These are phyloP conservation scores for Leptographium lundbergii DNA, from an alignment of 2,329 filamentous ascomycete genomes.

Conservation along the genomic window DNA sequence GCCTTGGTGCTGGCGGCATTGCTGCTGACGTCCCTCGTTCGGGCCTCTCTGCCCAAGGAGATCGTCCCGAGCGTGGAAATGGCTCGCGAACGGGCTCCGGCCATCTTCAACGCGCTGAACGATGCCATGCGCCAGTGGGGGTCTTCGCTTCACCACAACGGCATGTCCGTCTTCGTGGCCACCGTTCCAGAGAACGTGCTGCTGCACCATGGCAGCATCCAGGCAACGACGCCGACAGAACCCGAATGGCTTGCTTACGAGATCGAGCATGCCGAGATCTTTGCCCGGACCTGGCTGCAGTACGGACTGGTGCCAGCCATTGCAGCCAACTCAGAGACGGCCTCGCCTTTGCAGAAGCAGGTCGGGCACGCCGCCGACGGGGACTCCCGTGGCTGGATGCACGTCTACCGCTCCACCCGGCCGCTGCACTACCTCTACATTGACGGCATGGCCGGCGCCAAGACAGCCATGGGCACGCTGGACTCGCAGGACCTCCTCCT, in stretches of 20 bases:
- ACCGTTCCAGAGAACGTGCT: conserved; percentile 50
- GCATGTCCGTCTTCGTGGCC: conserved; percentile 59
- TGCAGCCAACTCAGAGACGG: background rate
- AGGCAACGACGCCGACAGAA: conserved; percentile 32
- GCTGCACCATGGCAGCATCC: conserved; percentile 51
- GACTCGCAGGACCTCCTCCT: conserved; percentile 51
- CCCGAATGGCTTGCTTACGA: conserved; percentile 65
- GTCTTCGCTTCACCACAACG: conserved; percentile 60
- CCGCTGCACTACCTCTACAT: conserved; percentile 51
- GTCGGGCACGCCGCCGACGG: background rate
- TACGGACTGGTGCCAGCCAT: conserved; percentile 20
- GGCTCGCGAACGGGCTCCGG: conserved; percentile 17
- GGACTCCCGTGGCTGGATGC: conserved; percentile 40
- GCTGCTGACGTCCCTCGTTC: background rate
- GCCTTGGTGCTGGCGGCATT: background rate
- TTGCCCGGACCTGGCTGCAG: conserved; percentile 27
- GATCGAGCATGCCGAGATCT: conserved; percentile 57
- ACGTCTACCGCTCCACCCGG: conserved; percentile 48
- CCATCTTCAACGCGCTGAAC: conserved; percentile 43
- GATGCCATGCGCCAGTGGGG: conserved; percentile 50
- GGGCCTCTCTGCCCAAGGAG: no score
- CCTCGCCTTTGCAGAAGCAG: background rate
- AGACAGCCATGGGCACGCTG: conserved; percentile 49
- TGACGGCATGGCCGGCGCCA: conserved; percentile 31
- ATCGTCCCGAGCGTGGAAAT: background rate